A percentile compares a stretch with the other conserved stretches of the same genome.
These are phyloP conservation scores for Fistulifera pelliculosa DNA, from an alignment of 108 stramenopile genomes.

Conservation along the genomic window DNA sequence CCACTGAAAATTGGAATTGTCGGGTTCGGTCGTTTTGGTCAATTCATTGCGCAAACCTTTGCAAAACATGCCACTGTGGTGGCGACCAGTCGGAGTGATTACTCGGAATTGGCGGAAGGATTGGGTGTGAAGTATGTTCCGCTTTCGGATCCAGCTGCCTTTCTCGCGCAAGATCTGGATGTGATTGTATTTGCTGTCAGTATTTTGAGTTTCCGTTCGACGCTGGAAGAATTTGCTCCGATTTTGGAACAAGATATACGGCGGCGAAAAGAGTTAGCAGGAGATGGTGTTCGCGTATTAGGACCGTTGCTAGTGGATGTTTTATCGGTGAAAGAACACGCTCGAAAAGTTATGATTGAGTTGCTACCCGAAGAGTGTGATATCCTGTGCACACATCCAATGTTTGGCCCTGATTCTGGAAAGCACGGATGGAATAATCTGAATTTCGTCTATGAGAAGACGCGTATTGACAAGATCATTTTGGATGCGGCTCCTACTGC, in stretches of 20 bases:
- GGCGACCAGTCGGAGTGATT: conserved; percentile 63
- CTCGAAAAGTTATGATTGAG: conserved; percentile 78
- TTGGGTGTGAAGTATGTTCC: conserved; percentile 70
- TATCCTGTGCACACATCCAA: conserved; percentile 97
- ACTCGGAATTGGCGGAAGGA: conserved; percentile 56
- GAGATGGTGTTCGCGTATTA: conserved; percentile 6
- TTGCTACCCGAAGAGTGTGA: conserved; percentile 79
- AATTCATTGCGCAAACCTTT: conserved; percentile 87
- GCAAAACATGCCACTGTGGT: conserved; percentile 35
- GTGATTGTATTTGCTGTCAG: conserved; percentile 73
- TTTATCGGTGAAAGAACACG: conserved; percentile 94
- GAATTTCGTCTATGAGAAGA: conserved; percentile 94
- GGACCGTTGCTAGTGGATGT: conserved; percentile 93
- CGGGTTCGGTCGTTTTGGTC: conserved; percentile 90
- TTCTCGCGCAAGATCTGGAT: conserved; percentile 57
- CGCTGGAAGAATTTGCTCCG: conserved; percentile 40
- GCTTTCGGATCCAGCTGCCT: conserved; percentile 44
- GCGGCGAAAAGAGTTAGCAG: background rate
- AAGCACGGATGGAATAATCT: conserved; percentile 86
- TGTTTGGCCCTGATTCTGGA: conserved; percentile 97
- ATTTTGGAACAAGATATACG: conserved; percentile 14
- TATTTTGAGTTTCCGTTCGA: conserved; percentile 84
- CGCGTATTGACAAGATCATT: conserved; percentile 57
- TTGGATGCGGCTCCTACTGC: conserved; percentile 16
- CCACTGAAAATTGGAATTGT: conserved; percentile 88